A percentile compares a stretch with the other conserved stretches of the same genome.
These are phyloP conservation scores for Cladosporium sp. DNA, from an alignment of 2,329 filamentous ascomycete genomes.

Conservation along the genomic window DNA sequence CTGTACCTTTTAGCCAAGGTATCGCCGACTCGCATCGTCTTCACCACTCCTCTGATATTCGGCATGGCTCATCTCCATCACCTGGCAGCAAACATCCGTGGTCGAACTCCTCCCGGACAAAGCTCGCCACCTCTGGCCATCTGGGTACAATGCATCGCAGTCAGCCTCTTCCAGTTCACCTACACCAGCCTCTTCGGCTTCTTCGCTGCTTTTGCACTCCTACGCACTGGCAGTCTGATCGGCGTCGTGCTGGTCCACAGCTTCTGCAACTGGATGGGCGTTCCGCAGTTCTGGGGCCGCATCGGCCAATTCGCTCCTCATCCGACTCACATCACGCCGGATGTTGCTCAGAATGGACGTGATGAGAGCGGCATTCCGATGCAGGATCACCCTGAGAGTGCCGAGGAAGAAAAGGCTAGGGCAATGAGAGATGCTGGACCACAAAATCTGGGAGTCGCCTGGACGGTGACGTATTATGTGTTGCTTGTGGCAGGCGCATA, in stretches of 20 bases:
- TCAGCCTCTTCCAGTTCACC: conserved; percentile 75
- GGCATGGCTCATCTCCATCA: conserved; percentile 92
- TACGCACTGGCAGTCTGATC: conserved; percentile 77
- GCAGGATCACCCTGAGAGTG: conserved; percentile 17
- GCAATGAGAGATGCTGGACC: conserved; percentile 20
- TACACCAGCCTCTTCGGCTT: conserved; percentile 94
- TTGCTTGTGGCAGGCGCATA: conserved; percentile 68
- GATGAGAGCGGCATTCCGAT: conserved; percentile 19
- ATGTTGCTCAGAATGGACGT: conserved; percentile 28
- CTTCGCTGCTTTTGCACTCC: conserved; percentile 83
- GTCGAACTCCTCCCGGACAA: conserved; percentile 56
- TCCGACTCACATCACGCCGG: conserved; percentile 22
- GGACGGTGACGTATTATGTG: conserved; percentile 76
- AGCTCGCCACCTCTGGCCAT: conserved; percentile 17
- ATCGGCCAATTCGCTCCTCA: conserved; percentile 51
- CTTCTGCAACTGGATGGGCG: conserved; percentile 89
- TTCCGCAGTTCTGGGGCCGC: conserved; percentile 80
- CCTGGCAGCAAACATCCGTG: conserved; percentile 87
- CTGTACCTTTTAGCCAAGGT: conserved; percentile 70
- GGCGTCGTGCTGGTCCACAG: conserved; percentile 73
- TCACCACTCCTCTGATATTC: conserved; percentile 82
- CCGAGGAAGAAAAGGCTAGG: conserved; percentile 37
- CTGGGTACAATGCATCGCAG: conserved; percentile 47
- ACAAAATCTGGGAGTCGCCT: conserved; percentile 43
- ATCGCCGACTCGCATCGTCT: conserved; percentile 57